These are phyloP conservation scores for Leonotis leonurus DNA, from an alignment of 257 asterid species.

Conservation along the genomic window DNA sequence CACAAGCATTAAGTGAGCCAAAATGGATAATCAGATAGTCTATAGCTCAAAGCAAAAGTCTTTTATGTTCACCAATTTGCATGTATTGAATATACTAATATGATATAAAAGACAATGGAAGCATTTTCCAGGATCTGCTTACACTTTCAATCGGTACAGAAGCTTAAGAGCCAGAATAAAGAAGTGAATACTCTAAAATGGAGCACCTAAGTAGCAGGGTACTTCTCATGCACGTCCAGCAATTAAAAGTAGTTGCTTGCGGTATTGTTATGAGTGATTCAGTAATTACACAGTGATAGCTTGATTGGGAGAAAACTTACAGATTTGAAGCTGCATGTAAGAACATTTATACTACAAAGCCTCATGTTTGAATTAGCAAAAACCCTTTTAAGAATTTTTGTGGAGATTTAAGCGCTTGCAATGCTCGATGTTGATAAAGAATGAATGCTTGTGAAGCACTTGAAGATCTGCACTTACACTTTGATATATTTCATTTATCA, in stretches of 20 bases:
- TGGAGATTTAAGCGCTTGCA: neutral
- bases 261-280: neutral
- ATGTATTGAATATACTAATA: neutral
- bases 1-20: constrained; percentile 11
- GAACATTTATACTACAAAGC: neutral
- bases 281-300: neutral
- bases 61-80: constrained; percentile 2
- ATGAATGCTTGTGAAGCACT: neutral
- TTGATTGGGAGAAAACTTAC: neutral
- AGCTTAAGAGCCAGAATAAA: neutral
- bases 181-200: neutral
- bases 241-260: neutral
- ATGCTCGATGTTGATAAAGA: neutral
- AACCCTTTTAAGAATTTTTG: neutral
- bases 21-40: neutral
- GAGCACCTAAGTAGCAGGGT: neutral
- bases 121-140: neutral
- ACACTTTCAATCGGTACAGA: neutral
- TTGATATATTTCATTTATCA: neutral
- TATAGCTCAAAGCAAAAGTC: neutral
- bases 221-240: constrained; percentile 2
- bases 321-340: neutral
- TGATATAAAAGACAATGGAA: neutral
- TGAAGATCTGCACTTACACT: neutral
- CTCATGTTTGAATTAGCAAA: neutral